Evolutionary conservation across 2,329 filamentous ascomycete species (phyloP), one percentile per base, ranked within the genome.

Genomic region (Penicillium sp.): DNA sequence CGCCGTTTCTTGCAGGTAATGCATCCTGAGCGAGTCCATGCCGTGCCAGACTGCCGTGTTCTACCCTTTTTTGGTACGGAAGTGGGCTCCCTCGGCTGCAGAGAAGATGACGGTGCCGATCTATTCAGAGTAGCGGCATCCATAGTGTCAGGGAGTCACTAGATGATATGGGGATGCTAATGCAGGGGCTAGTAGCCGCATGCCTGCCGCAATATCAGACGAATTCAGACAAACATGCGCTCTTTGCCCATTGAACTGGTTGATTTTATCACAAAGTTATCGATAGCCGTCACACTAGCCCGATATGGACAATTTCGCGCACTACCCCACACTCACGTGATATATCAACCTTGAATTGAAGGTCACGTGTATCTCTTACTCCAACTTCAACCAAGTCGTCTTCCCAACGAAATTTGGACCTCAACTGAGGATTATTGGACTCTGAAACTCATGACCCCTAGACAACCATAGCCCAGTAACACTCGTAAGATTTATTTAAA

Each of bases 21-120:
- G 39, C 68, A 71, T n/a, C 67, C 68, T 2, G 67, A 69, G 11
- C 68, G 66, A 54, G 66, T 68, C 68, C 68, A 71, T 49, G 59
- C 60, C 7, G 58, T 61, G 14, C 65, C 63, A 12, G 59, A 51
- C 40, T 59, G 56, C n/a, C 60, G 60, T 46, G 54, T 56, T 43
- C 61, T 61, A 46, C 49, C 49, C 40, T 61, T 61, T 38, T 61
- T 64, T 16, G 49, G 54, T 6, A 43, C 34, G 9, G 53, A 28
- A 30, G 34, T 39, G 5, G 48, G 18, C 25, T 49, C 45, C 14
- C 29, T 37, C 13, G 53, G 40, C 22, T 43, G 36, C 22, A 18
- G 37, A 14, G 53, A 16, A 22, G 41, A 28, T 1, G 48, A 39
- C 18, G 38, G 45, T 7, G 18, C 8, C 41, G 49, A 54, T 12